Conservation (phyloP, 176 grass and related monocot genomes). For the Tuctoria greenei region DNA sequence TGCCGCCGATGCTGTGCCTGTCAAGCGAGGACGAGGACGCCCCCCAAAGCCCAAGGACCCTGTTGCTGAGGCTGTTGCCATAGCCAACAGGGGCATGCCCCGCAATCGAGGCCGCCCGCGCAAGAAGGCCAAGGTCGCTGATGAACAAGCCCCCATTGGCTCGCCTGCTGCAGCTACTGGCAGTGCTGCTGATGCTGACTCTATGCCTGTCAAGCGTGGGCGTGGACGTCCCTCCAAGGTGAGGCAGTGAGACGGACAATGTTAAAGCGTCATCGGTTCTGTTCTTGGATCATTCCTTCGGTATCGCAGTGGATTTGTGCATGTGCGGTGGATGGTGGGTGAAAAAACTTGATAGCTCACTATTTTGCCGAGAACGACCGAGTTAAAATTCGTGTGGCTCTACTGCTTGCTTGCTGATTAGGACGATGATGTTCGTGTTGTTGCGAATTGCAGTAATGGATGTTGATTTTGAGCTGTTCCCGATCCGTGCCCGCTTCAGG, state of each 20-base stretch:
- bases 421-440: neutral
- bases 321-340: slow-evolving; percentile 28
- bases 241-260: slow-evolving; percentile 7
- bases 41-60: slow-evolving; percentile 56
- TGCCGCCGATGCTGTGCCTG: neutral
- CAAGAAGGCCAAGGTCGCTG: slow-evolving; percentile 51
- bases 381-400: slow-evolving; percentile 11
- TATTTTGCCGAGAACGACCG: slow-evolving; percentile 34
- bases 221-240: slow-evolving; percentile 74
- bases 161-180: neutral
- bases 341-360: slow-evolving; percentile 26
- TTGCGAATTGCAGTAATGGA: neutral
- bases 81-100: slow-evolving; percentile 47
- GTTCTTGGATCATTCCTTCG: neutral
- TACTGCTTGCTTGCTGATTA: slow-evolving; percentile 8
- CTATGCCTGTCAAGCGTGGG: slow-evolving; percentile 52
- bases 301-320: slow-evolving; percentile 19
- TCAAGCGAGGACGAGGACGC: slow-evolving; percentile 57
- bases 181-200: neutral
- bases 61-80: slow-evolving; percentile 24
- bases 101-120: slow-evolving; percentile 48
- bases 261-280: neutral
- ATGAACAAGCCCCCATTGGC: neutral
- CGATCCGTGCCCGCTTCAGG: neutral
- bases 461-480: neutral